A percentile compares a stretch with the other conserved stretches of the same genome.
Conservation (phyloP, 1,139 yeast genomes). For the Arxiozyma slooffiae region DNA sequence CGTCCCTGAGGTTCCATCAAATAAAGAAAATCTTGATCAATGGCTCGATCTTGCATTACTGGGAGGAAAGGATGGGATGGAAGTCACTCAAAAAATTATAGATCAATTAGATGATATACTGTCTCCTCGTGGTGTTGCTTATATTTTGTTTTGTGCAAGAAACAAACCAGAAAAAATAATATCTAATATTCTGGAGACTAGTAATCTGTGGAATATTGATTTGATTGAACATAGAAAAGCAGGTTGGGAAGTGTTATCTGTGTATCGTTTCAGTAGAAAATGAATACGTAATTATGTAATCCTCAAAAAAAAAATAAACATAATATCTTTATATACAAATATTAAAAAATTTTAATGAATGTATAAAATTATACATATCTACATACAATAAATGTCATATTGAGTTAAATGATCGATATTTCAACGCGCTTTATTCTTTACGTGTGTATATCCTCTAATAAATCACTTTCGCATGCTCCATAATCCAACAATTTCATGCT, state of each 20-base stretch:
- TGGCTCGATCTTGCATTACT: slow-evolving; percentile 86
- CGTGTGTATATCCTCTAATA: slow-evolving; percentile 44
- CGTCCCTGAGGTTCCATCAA: slow-evolving; percentile 42
- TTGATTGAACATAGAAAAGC: slow-evolving; percentile 60
- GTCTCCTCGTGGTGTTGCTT: slow-evolving; percentile 58
- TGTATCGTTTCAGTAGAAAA: slow-evolving; percentile 40
- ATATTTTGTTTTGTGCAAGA: slow-evolving; percentile 76
- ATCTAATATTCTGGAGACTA: not conserved
- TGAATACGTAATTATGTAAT: not conserved
- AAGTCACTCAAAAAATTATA: slow-evolving; percentile 57
- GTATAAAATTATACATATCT: no score
- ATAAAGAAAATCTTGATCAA: slow-evolving; percentile 36
- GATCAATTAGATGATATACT: slow-evolving; percentile 42
- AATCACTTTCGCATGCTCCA: slow-evolving; percentile 43
- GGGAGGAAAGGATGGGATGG: slow-evolving; percentile 90
- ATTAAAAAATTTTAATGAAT: no score
- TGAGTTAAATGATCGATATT: not conserved
- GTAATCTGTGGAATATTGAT: slow-evolving; percentile 42
- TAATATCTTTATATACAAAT: no score
- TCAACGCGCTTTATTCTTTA: not conserved
- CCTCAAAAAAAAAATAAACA: not conserved
- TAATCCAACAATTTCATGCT: slow-evolving; percentile 44
- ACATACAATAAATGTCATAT: not conserved
- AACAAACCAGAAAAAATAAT: slow-evolving; percentile 64
- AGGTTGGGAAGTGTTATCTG: slow-evolving; percentile 91